Conservation (phyloP, 78 protist genomes). For the Trichosphaerium sp. region DNA sequence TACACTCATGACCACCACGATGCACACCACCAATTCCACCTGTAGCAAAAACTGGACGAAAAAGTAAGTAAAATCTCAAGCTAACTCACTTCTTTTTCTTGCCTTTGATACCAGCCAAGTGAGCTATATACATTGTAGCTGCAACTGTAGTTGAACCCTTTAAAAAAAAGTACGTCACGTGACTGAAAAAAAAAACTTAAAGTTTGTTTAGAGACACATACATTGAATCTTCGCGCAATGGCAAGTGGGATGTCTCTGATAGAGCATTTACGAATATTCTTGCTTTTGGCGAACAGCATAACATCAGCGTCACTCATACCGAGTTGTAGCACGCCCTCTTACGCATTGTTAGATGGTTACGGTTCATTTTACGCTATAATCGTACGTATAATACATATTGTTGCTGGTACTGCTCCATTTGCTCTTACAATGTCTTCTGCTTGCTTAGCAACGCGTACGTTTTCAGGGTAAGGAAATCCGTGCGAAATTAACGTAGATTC, state of each 20-base stretch:
- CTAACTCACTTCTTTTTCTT: too few relatives aligned
- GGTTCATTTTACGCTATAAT: too few relatives aligned
- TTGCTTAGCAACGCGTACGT: conserved; percentile 56
- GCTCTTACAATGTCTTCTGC: conserved; percentile 72
- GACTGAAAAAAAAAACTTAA: too few relatives aligned
- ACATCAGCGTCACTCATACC: conserved; percentile 36
- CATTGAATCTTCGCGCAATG: conserved; percentile 13
- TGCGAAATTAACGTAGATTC: conserved; percentile 93
- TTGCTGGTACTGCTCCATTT: conserved; percentile 94
- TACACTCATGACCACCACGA: conserved; percentile 69
- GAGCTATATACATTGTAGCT: conserved; percentile 76
- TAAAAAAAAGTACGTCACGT: too few relatives aligned
- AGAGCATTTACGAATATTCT: conserved; percentile 55
- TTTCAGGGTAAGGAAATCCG: conserved; percentile 88
- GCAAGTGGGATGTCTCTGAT: conserved; percentile 80
- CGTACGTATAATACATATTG: conserved; percentile 75
- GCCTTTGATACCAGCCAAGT: conserved; percentile 36
- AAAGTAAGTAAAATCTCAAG: background rate
- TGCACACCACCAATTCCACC: conserved; percentile 98
- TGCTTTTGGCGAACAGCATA: conserved; percentile 36
- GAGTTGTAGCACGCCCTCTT: conserved; percentile 29
- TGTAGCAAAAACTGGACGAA: conserved; percentile 71
- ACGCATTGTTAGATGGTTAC: too few relatives aligned
- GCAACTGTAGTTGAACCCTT: conserved; percentile 93
- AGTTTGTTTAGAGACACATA: too few relatives aligned